Evolutionary conservation across 352 stramenopile species (phyloP), one percentile per base, ranked within the genome.

Genomic region (Blastocystis sp.): DNA sequence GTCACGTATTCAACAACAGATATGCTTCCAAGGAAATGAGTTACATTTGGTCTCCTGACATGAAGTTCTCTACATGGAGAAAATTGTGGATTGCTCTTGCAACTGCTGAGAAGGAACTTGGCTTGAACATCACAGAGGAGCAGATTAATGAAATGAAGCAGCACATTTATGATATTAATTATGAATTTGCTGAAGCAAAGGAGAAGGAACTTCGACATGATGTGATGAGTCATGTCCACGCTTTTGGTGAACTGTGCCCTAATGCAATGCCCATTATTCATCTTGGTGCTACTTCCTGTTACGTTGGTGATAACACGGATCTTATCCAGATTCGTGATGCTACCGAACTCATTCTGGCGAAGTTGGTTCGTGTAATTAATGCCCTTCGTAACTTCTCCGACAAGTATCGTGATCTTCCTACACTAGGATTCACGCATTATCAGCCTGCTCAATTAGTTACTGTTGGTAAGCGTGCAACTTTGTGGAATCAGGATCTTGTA

Each of bases 11-110:
- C 96, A 94, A 95, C 91, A 92, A 90, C 84, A 95, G 95, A 91
- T 99, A 99, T 92, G 96, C 96, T 54, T 98, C 96, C 64, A 98
- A 98, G 91, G 97, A 99, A 92, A 99, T 99, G 97, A 98, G 95
- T 90, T 96, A 97, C 90, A 94, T 99, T 78, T 99, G 95, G 94
- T 98, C 95, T 44, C 96, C 97, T 0, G 94, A 97, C 91, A 97
- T 96, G 93, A 99, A 99, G 93, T 99, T 99, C 92, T 98, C 95
- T 62, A 99, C 96, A 48, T 99, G 97, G 97, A 93, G 97, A 90
- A 95, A 98, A 91, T 92, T 99, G 44, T 99, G 97, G 97, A 94
- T 98, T 64, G 96, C 96, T 56, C 93, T 99, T 78, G 96, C 96
- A 24, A 96, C 94, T 30, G 95, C 95, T 40, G 95, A 99, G 92